Conservation (phyloP, 2,329 filamentous ascomycete species). For the Hypoxylon sp. region DNA sequence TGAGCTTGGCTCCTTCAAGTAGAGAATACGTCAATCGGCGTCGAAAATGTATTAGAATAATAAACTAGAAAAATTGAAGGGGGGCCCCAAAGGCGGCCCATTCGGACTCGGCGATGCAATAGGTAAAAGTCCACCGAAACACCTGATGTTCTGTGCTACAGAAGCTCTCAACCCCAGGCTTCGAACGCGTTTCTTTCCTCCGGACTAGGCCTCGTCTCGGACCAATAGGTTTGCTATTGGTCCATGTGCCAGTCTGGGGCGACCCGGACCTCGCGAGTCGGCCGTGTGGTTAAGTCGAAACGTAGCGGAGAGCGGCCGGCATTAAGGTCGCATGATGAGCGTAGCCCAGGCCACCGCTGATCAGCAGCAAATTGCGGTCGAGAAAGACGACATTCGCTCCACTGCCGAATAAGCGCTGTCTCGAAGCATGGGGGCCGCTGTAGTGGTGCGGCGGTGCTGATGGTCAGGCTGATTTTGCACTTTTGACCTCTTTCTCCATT, state of each 20-base stretch:
- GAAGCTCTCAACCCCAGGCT: slow-evolving; percentile 22
- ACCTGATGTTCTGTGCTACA: slow-evolving; percentile 1
- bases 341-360: slow-evolving; percentile 22
- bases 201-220: slow-evolving; percentile 16
- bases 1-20: not conserved
- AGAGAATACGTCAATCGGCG: not conserved
- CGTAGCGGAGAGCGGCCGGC: slow-evolving; percentile 32
- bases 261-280: slow-evolving; percentile 24
- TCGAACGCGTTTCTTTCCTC: slow-evolving; percentile 16
- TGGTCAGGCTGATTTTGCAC: slow-evolving; percentile 40
- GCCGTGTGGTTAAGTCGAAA: slow-evolving; percentile 29
- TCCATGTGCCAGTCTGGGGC: slow-evolving; percentile 13
- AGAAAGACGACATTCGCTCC: slow-evolving; percentile 17
- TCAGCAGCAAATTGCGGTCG: slow-evolving; percentile 32
- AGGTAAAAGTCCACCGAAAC: slow-evolving; percentile 5
- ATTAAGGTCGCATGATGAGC: slow-evolving; percentile 33
- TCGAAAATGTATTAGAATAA: slow-evolving; percentile 9
- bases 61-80: not conserved
- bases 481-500: slow-evolving; percentile 16
- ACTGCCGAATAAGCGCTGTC: slow-evolving; percentile 45
- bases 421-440: slow-evolving; percentile 34
- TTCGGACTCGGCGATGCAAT: slow-evolving; percentile 10
- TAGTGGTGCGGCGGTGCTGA: slow-evolving; percentile 44
- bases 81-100: slow-evolving; percentile 1
- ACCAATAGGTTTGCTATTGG: slow-evolving; percentile 7